Conservation (phyloP, 768 basidiomycete genomes). For the Rhizopogon rudus region DNA sequence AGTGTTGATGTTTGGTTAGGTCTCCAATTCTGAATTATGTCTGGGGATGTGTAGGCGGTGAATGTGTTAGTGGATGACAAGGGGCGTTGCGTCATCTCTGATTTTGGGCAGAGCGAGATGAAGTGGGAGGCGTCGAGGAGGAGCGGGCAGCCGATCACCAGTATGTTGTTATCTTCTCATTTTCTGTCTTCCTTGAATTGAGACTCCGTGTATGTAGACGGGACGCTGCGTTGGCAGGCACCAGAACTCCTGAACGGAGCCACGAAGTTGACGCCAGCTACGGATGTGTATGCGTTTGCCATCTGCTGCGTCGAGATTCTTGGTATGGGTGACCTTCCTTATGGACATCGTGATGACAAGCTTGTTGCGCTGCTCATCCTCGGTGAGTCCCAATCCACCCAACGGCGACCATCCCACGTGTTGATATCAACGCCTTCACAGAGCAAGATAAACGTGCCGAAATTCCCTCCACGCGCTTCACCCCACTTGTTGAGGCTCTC, state of each 20-base stretch:
- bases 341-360: conserved; percentile 46
- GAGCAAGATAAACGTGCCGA: conserved; percentile 48
- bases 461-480: conserved; percentile 36
- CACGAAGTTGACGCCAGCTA: conserved; percentile 42
- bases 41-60: conserved; percentile 58
- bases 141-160: conserved; percentile 43
- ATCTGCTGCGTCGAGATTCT: conserved; percentile 63
- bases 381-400: conserved; percentile 29
- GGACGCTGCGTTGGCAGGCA: conserved; percentile 66
- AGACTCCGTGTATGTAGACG: conserved; percentile 37
- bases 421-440: conserved; percentile 19
- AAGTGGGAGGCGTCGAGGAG: conserved; percentile 64
- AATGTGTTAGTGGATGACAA: conserved; percentile 75
- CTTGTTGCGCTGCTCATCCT: conserved; percentile 47
- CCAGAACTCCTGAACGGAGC: conserved; percentile 59
- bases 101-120: conserved; percentile 82
- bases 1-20: conserved; percentile 8
- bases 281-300: conserved; percentile 68
- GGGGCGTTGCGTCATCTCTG: conserved; percentile 66
- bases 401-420: conserved; percentile 3
- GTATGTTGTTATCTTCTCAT: conserved; percentile 29
- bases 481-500: conserved; percentile 34
- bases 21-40: not conserved
- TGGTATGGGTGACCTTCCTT: conserved; percentile 57
- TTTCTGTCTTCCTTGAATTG: not conserved